Percentiles rank a stretch among this genome's conserved stretches.
Evolutionary conservation across 345 rosid species (phyloP).

Genomic region (Psidium guajava): DNA sequence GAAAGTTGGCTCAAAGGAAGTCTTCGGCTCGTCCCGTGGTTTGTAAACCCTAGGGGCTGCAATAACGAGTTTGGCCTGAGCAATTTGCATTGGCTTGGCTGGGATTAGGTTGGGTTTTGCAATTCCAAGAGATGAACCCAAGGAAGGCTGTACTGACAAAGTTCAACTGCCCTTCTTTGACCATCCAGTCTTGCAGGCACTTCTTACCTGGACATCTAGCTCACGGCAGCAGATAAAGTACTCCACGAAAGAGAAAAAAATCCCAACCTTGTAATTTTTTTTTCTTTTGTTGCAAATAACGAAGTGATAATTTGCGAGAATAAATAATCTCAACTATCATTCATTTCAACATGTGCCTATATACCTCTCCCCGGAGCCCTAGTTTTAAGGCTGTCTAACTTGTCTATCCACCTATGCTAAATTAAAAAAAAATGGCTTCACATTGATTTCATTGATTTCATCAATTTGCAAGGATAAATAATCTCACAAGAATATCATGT

Average conservation of each 20-base stretch:
- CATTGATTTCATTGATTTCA: too few species aligned
- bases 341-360: background rate
- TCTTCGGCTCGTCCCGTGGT: background rate
- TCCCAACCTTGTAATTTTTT: background rate
- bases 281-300: background rate
- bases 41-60: background rate
- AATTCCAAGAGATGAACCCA: background rate
- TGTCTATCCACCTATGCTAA: background rate
- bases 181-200: background rate
- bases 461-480: too few species aligned
- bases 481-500: background rate
- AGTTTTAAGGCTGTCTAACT: background rate
- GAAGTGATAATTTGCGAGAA: background rate
- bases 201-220: background rate
- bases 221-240: background rate
- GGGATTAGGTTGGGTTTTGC: background rate
- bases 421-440: background rate
- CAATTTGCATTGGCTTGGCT: background rate
- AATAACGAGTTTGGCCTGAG: background rate
- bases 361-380: background rate
- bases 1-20: background rate
- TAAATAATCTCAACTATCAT: background rate
- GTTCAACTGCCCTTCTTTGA: too few species aligned
- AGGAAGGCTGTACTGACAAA: background rate
- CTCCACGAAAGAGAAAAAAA: background rate